Base-by-base conservation (phyloP, 2,329 filamentous ascomycete genomes). In the Dactylellina leptospora region DNA sequence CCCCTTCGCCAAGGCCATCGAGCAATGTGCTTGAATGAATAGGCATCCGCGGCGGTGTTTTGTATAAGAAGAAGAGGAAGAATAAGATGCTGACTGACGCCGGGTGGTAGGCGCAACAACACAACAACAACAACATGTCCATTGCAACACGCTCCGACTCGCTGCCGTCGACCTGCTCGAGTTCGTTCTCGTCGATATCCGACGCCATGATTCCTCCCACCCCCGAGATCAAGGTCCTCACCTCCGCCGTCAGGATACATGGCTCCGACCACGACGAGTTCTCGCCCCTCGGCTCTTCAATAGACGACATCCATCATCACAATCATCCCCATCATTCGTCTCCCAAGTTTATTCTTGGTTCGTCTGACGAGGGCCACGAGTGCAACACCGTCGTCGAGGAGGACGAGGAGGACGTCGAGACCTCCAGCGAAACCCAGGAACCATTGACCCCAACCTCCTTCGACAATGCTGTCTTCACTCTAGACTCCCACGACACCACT, bases 361-460 rank as follows among this genome's bases (percentile, higher is more conserved):
- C 60, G 22, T 54, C 56, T 5, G 63, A 76, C 42, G 74, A 75
- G 22, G 68, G 63, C 13, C 74, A 74, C 44, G 76, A 75, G 55
- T 77, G 76, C 64, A 75, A 74, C 53, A 77, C 76, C 25, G 76
- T 77, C 5, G 47, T 74, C 20, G 83, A 84, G 77, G 83, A 83
- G 78, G 85, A 85, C 48, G 78, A 79, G 25, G 76, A 74, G 16
- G 76, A 78, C 79, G 86, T 88, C 22, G 81, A 85, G 79, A n/a
- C n/a, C n/a, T n/a, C n/a, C n/a, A n/a, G n/a, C n/a, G n/a, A n/a
- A n/a, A n/a, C n/a, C n/a, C n/a, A n/a, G n/a, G 86, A 88, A 74
- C 86, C 86, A 45, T 81, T 86, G 66, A 88, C 86, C 20, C 87
- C 86, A 50, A 83, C 86, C 70, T 87, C 86, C 76, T 66, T 73